Percentiles rank a stretch among this genome's conserved stretches.
phyloP scores from a whole-genome alignment of 2,329 filamentous ascomycete species.

The Magnaporthales sp. region DNA sequence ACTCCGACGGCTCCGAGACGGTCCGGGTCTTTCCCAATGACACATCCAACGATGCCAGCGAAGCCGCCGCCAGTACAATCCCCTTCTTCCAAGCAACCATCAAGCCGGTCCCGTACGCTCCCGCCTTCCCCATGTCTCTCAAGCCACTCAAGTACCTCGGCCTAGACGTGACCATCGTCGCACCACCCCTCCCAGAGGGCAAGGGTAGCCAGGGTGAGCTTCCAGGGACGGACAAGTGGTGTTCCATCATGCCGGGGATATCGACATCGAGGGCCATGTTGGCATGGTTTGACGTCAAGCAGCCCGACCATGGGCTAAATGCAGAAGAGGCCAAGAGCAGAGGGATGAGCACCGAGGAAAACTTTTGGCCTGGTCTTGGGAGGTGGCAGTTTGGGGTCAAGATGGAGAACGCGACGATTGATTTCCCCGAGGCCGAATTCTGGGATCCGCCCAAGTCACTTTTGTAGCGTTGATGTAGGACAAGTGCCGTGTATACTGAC shows the following conservation, averaged over 20 bases:
- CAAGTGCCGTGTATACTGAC: neutral
- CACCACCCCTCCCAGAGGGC: conserved; percentile 38
- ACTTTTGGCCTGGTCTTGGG: conserved; percentile 38
- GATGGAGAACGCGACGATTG: conserved; percentile 26
- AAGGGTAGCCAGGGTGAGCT: conserved; percentile 30
- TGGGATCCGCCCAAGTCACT: conserved; percentile 10
- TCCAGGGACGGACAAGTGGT: conserved; percentile 38
- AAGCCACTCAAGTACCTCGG: conserved; percentile 29
- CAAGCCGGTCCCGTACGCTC: conserved; percentile 29
- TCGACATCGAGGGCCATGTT: conserved; percentile 23
- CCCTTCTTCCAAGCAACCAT: conserved; percentile 39
- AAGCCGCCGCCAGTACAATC: conserved; percentile 20
- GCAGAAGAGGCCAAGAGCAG: conserved; percentile 5
- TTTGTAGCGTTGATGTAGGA: neutral
- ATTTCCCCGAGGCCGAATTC: conserved; percentile 14
- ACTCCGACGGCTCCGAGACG: conserved; percentile 24
- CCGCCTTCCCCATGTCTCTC: conserved; percentile 34
- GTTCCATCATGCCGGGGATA: conserved; percentile 23
- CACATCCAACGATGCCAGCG: conserved; percentile 18
- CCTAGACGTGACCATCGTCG: conserved; percentile 32
- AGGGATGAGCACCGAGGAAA: conserved; percentile 17
- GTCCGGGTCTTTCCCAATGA: conserved; percentile 38
- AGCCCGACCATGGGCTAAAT: conserved; percentile 20
- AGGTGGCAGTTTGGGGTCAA: conserved; percentile 33
- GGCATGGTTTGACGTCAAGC: conserved; percentile 38